phyloP scores from a whole-genome alignment of 768 basidiomycete genomes.

The Leccinum subgranulosum region DNA sequence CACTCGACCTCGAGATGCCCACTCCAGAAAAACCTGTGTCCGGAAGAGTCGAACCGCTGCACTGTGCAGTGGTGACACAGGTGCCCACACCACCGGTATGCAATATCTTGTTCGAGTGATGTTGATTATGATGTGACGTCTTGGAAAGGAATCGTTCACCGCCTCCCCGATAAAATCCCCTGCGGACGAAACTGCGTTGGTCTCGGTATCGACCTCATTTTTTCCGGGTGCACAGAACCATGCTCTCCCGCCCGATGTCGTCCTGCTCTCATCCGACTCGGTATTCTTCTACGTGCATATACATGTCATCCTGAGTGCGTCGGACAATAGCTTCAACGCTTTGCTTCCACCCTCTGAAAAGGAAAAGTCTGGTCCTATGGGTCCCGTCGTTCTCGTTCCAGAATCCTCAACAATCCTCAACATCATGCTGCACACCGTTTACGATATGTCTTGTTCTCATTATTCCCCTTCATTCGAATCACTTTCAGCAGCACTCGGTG shows the following conservation, averaged over 20 bases:
- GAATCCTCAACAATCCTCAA: conserved; percentile 66
- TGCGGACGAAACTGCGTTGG: conserved; percentile 44
- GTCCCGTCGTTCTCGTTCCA: conserved; percentile 55
- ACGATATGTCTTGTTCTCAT: conserved; percentile 70
- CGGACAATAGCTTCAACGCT: conserved; percentile 61
- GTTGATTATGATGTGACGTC: conserved; percentile 4
- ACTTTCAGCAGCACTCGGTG: conserved; percentile 53
- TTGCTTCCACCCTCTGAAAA: conserved; percentile 47
- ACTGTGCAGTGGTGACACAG: conserved; percentile 30
- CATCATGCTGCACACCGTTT: conserved; percentile 67
- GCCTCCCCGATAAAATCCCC: conserved; percentile 33
- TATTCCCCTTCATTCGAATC: conserved; percentile 67
- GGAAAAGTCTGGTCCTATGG: conserved; percentile 39
- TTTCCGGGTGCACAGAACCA: conserved; percentile 64
- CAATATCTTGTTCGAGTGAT: background rate
- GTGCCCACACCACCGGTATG: conserved; percentile 68
- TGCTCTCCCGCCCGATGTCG: conserved; percentile 54
- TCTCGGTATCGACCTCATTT: conserved; percentile 83
- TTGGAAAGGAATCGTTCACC: conserved; percentile 29
- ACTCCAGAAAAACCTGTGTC: conserved; percentile 36
- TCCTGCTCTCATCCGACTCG: conserved; percentile 67
- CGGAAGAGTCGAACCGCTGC: conserved; percentile 20
- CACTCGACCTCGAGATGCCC: conserved; percentile 34
- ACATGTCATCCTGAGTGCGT: conserved; percentile 52
- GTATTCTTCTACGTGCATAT: conserved; percentile 85